Evolutionary conservation across 2,329 filamentous ascomycete species (phyloP).

Genomic region (Arachnomyces sp.): DNA sequence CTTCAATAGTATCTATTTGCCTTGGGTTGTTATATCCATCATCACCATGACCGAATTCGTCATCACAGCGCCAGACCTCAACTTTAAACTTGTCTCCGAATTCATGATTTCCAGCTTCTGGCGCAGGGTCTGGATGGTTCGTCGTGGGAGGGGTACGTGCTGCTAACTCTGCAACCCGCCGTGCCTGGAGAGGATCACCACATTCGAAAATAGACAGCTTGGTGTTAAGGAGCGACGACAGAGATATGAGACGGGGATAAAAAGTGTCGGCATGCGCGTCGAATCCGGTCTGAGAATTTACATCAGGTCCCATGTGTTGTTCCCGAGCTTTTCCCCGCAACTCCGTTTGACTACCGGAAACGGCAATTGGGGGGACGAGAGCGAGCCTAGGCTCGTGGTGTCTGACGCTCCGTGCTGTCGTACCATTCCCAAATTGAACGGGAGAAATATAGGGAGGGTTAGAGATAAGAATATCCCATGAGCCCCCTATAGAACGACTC

Average conservation of each 20-base stretch:
- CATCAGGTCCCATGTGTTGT: too few species aligned
- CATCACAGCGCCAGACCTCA: constrained; percentile 14
- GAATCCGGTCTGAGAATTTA: neutral
- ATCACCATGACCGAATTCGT: neutral
- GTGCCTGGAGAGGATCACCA: constrained; percentile 26
- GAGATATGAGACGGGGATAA: constrained; percentile 25
- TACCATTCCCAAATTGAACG: constrained; percentile 48
- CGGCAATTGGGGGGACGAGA: constrained; percentile 55
- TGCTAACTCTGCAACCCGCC: constrained; percentile 18
- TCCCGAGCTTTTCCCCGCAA: too few species aligned
- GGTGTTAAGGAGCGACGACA: constrained; percentile 18
- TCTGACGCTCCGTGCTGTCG: constrained; percentile 66
- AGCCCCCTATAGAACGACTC: too few species aligned
- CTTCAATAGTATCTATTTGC: neutral
- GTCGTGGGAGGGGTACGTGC: neutral
- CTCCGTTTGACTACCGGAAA: neutral
- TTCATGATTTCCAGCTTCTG: neutral
- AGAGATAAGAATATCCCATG: constrained; percentile 63
- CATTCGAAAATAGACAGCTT: constrained; percentile 31
- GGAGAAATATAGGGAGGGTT: constrained; percentile 89
- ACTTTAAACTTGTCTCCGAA: constrained; percentile 1
- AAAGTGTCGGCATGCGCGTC: constrained; percentile 26
- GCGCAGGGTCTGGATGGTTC: too few species aligned
- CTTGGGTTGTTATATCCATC: neutral
- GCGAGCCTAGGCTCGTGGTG: constrained; percentile 74